Conservation (phyloP, 73 alveolate genomes). For the Paramecium bursaria region DNA sequence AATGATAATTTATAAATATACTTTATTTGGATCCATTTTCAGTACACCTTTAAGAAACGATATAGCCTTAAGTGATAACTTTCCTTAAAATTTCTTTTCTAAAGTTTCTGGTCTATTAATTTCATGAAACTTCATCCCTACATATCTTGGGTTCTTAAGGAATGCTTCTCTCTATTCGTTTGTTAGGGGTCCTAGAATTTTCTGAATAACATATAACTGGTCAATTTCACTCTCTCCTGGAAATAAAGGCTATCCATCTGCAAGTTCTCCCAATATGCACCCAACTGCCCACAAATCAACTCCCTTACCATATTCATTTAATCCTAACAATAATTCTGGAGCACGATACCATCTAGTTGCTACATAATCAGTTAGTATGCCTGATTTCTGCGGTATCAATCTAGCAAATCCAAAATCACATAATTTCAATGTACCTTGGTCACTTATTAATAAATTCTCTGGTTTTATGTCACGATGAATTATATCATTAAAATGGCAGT, state of each 20-base stretch:
- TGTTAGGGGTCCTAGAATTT: slow-evolving; percentile 88
- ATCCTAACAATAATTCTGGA: slow-evolving; percentile 88
- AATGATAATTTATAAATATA: too few relatives aligned
- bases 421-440: slow-evolving; percentile 58
- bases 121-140: slow-evolving; percentile 88
- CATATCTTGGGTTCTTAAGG: slow-evolving; percentile 81
- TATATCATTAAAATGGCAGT: slow-evolving; percentile 78
- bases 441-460: slow-evolving; percentile 73
- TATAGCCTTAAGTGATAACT: slow-evolving; percentile 82
- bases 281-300: slow-evolving; percentile 96
- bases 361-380: slow-evolving; percentile 72
- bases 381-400: slow-evolving; percentile 55
- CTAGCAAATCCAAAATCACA: slow-evolving; percentile 80
- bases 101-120: slow-evolving; percentile 91
- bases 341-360: slow-evolving; percentile 89
- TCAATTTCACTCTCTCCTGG: slow-evolving; percentile 91
- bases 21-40: slow-evolving; percentile 87
- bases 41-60: slow-evolving; percentile 85
- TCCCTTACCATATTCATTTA: slow-evolving; percentile 84
- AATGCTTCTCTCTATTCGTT: slow-evolving; percentile 85
- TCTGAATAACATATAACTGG: slow-evolving; percentile 74
- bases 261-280: slow-evolving; percentile 90
- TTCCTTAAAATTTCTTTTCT: slow-evolving; percentile 91
- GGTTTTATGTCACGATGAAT: slow-evolving; percentile 93
- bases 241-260: slow-evolving; percentile 89